Conservation (phyloP, 495 filamentous ascomycete species). For the Hyphodiscus hymeniophilus region DNA sequence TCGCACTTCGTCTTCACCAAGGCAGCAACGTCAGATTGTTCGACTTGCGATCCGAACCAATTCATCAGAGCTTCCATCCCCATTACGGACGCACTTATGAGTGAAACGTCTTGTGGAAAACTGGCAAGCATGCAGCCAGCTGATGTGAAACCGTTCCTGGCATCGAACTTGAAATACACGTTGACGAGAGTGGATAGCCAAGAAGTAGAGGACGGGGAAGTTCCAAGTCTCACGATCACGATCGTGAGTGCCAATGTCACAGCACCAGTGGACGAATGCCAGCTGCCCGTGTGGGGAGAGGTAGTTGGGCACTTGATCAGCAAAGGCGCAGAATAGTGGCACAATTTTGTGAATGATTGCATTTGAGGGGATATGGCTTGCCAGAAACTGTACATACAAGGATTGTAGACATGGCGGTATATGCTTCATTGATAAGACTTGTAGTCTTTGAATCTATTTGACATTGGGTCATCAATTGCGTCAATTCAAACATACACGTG, state of each 20-base stretch:
- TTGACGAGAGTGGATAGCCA: slow-evolving; percentile 24
- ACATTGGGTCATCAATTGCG: no score
- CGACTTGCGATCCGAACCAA: slow-evolving; percentile 17
- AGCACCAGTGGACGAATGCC: slow-evolving; percentile 27
- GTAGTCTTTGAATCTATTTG: no score
- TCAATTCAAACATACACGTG: no score
- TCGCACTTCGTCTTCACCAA: slow-evolving; percentile 43
- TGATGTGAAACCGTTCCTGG: slow-evolving; percentile 40
- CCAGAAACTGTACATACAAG: no score
- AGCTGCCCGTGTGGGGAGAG: slow-evolving; percentile 36
- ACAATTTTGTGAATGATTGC: no score
- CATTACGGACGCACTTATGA: slow-evolving; percentile 43
- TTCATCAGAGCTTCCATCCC: slow-evolving; percentile 45
- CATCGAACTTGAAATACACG: slow-evolving; percentile 31
- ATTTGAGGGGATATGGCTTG: no score
- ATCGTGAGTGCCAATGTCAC: slow-evolving; percentile 35
- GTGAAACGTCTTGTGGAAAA: slow-evolving; percentile 29
- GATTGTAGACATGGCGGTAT: no score
- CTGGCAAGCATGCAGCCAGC: slow-evolving; percentile 33
- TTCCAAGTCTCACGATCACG: slow-evolving; percentile 24
- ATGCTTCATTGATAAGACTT: no score
- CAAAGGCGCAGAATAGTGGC: no score
- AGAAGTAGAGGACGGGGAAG: slow-evolving; percentile 20
- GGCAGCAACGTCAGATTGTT: slow-evolving; percentile 18
- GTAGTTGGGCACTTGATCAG: slow-evolving; percentile 8